A percentile compares a stretch with the other conserved stretches of the same genome.
phyloP scores from a whole-genome alignment of 768 basidiomycete genomes.

The Lactifluus pinguis region DNA sequence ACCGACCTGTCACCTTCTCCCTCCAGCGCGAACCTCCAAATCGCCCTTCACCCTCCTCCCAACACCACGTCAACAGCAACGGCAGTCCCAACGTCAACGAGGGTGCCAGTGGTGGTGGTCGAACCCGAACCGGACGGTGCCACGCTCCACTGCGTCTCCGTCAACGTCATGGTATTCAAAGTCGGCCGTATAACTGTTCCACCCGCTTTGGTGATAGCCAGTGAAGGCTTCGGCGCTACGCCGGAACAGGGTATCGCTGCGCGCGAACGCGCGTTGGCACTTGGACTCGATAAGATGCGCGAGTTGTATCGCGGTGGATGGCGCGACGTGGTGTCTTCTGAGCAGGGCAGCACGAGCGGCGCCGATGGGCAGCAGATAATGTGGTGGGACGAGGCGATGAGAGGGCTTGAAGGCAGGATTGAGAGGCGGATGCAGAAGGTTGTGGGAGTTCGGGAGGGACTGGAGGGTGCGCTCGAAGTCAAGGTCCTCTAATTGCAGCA shows the following conservation, averaged over 20 bases:
- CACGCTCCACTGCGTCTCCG: constrained; percentile 49
- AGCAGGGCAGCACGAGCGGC: constrained; percentile 20
- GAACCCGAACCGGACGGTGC: constrained; percentile 50
- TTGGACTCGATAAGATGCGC: constrained; percentile 33
- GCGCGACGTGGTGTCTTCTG: constrained; percentile 29
- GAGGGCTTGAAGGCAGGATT: constrained; percentile 27
- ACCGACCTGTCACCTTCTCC: constrained; percentile 5
- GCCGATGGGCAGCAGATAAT: constrained; percentile 35
- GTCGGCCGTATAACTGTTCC: constrained; percentile 64
- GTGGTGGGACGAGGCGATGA: constrained; percentile 67
- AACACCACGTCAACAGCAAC: no score
- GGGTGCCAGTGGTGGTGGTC: constrained; percentile 11
- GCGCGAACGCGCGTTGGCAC: constrained; percentile 23
- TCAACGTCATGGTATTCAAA: constrained; percentile 64
- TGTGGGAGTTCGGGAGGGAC: constrained; percentile 25
- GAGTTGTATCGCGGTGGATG: constrained; percentile 50
- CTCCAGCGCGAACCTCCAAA: not conserved
- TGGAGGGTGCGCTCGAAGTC: constrained; percentile 23
- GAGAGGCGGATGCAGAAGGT: constrained; percentile 21
- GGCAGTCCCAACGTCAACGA: no score
- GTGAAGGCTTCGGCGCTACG: constrained; percentile 43
- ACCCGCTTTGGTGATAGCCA: constrained; percentile 50
- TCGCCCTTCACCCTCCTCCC: not conserved
- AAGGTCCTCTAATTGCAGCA: not conserved
- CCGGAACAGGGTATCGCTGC: constrained; percentile 10